Evolutionary conservation across 768 basidiomycete species (phyloP).

Genomic region (Suillus lakei): DNA sequence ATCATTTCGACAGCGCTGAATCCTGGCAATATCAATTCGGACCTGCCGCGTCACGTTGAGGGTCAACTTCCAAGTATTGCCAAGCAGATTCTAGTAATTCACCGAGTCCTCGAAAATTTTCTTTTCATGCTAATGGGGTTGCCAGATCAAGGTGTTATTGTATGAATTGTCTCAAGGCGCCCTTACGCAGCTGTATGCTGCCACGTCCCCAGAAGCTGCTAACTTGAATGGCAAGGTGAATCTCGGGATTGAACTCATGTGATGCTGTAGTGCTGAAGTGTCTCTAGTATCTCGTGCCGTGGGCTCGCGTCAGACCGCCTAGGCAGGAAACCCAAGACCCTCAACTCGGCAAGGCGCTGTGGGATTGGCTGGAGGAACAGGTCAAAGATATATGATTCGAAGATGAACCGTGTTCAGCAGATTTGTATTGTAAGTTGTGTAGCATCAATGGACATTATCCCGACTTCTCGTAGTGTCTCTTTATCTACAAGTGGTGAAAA

Average conservation of each 20-base stretch:
- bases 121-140: background rate
- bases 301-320: slow-evolving; percentile 41
- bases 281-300: slow-evolving; percentile 49
- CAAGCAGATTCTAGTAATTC: slow-evolving; percentile 20
- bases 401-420: background rate
- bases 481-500: slow-evolving; percentile 1
- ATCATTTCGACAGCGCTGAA: slow-evolving; percentile 52
- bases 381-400: slow-evolving; percentile 28
- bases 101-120: background rate
- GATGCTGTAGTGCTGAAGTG: slow-evolving; percentile 9
- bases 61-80: slow-evolving; percentile 3
- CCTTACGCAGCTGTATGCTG: slow-evolving; percentile 50
- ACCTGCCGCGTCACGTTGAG: slow-evolving; percentile 31
- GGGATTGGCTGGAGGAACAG: slow-evolving; percentile 55
- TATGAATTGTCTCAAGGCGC: slow-evolving; percentile 41
- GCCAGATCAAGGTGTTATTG: slow-evolving; percentile 26
- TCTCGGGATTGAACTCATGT: background rate
- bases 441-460: background rate
- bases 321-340: slow-evolving; percentile 36
- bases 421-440: slow-evolving; percentile 11
- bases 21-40: slow-evolving; percentile 46
- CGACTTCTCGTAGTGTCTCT: background rate
- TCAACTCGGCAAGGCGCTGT: slow-evolving; percentile 40
- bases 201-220: slow-evolving; percentile 43
- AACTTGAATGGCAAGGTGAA: slow-evolving; percentile 48